Evolutionary conservation across 768 basidiomycete genomes (phyloP).

Genomic region (Leucocoprinus sp.): DNA sequence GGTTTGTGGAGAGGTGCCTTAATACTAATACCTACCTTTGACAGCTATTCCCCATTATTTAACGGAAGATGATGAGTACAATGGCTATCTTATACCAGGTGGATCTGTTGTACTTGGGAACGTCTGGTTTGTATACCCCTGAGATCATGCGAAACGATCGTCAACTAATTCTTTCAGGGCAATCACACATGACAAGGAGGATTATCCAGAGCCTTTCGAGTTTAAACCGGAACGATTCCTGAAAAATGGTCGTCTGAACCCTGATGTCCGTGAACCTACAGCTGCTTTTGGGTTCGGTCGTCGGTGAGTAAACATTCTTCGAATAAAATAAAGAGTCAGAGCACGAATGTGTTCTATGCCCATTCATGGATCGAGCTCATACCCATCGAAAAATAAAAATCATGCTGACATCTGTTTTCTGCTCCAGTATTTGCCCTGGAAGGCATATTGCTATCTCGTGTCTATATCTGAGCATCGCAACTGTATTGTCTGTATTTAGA

Average conservation of each 20-base stretch:
- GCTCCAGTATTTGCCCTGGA: conserved; percentile 16
- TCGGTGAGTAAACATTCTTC: conserved; percentile 9
- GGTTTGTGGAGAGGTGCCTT: not conserved
- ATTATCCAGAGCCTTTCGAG: conserved; percentile 15
- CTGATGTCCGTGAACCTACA: conserved; percentile 15
- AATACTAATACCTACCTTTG: not conserved
- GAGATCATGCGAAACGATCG: not conserved
- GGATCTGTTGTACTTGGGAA: conserved; percentile 17
- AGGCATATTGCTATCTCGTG: conserved; percentile 16
- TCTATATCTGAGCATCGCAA: conserved; percentile 15
- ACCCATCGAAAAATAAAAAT: not conserved
- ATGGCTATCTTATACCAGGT: conserved; percentile 15
- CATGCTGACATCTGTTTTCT: not conserved
- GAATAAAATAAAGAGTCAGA: not conserved
- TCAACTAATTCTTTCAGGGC: conserved; percentile 12
- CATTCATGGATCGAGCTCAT: no score
- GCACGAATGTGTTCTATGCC: no score
- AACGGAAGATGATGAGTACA: conserved; percentile 17
- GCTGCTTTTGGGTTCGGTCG: conserved; percentile 19
- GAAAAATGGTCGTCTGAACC: conserved; percentile 16
- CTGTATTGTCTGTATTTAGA: conserved; percentile 15
- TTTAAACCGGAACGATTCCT: conserved; percentile 18
- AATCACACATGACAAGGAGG: conserved; percentile 17
- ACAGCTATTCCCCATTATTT: conserved; percentile 18
- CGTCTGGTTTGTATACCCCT: conserved; percentile 13